Evolutionary conservation across 2,329 filamentous ascomycete species (phyloP).

Genomic region (Aspergillus sp.): DNA sequence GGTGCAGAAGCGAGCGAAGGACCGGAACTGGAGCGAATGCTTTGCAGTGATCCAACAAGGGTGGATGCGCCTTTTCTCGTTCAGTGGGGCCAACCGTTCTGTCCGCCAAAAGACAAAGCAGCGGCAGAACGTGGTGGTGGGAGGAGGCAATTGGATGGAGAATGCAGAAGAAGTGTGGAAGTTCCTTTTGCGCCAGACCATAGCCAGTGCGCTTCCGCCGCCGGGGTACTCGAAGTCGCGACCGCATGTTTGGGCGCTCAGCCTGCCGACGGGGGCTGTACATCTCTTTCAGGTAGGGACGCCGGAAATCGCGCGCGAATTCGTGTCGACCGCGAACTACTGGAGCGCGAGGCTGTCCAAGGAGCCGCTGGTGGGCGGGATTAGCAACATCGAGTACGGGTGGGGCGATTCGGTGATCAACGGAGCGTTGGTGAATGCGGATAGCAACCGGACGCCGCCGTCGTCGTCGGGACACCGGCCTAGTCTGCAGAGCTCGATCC

Average conservation of each 20-base stretch:
- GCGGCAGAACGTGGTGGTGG: conserved; percentile 57
- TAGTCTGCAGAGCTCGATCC: conserved; percentile 53
- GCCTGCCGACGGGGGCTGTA: conserved; percentile 82
- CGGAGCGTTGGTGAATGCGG: conserved; percentile 59
- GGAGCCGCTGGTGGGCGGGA: conserved; percentile 81
- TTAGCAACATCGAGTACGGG: conserved; percentile 95
- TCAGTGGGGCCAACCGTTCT: conserved; percentile 67
- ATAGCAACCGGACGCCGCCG: conserved; percentile 23
- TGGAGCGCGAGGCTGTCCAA: conserved; percentile 94
- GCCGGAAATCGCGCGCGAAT: conserved; percentile 86
- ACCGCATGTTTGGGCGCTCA: conserved; percentile 89
- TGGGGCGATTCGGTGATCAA: conserved; percentile 82
- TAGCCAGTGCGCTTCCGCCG: conserved; percentile 79
- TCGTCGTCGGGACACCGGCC: conserved; percentile 36
- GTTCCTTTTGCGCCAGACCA: conserved; percentile 81
- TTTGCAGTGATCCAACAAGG: conserved; percentile 96
- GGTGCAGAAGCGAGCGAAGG: conserved; percentile 82
- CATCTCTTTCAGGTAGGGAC: conserved; percentile 98
- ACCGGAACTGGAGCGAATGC: conserved; percentile 87
- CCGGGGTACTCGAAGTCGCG: conserved; percentile 87
- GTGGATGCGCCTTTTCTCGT: conserved; percentile 88
- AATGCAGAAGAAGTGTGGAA: conserved; percentile 84
- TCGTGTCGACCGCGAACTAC: conserved; percentile 90
- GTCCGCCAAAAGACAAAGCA: conserved; percentile 52
- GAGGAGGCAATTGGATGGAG: conserved; percentile 96